phyloP scores from a whole-genome alignment of 768 basidiomycete species.

The Kondoa subrosea region DNA sequence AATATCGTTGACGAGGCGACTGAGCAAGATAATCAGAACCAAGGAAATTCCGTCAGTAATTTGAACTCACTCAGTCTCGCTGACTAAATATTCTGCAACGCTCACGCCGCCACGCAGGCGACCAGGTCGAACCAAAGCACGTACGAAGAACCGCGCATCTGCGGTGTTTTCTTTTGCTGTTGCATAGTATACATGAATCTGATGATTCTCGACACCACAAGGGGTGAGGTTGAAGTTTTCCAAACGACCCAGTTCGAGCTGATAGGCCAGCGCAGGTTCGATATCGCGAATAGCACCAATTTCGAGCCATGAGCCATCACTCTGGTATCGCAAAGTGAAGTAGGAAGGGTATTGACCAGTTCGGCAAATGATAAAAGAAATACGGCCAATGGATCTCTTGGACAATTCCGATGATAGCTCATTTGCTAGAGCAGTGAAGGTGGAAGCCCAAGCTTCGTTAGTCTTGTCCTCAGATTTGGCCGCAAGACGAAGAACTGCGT shows the following conservation, averaged over 20 bases:
- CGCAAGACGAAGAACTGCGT: constrained; percentile 75
- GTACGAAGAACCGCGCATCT: constrained; percentile 96
- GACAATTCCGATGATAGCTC: constrained; percentile 45
- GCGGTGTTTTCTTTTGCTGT: constrained; percentile 88
- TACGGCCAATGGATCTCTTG: constrained; percentile 70
- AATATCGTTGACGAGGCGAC: constrained; percentile 73
- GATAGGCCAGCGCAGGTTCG: constrained; percentile 93
- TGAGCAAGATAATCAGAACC: not conserved
- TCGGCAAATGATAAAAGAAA: constrained; percentile 81
- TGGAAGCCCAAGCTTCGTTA: constrained; percentile 59
- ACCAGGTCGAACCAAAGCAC: constrained; percentile 87
- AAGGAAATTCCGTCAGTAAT: constrained; percentile 3
- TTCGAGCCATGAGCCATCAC: constrained; percentile 61
- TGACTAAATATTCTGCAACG: constrained; percentile 93
- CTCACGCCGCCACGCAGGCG: constrained; percentile 81
- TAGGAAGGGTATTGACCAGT: constrained; percentile 82
- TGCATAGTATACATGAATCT: constrained; percentile 94
- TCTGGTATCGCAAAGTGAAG: constrained; percentile 66
- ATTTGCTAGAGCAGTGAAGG: constrained; percentile 56
- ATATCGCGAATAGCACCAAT: constrained; percentile 94
- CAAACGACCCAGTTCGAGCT: constrained; percentile 86
- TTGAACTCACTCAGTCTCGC: constrained; percentile 56
- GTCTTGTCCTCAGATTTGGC: constrained; percentile 48
- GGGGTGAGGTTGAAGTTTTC: constrained; percentile 93
- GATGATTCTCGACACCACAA: constrained; percentile 90